phyloP scores from a whole-genome alignment of 257 asterid species.

The Gardenia jasminoides region DNA sequence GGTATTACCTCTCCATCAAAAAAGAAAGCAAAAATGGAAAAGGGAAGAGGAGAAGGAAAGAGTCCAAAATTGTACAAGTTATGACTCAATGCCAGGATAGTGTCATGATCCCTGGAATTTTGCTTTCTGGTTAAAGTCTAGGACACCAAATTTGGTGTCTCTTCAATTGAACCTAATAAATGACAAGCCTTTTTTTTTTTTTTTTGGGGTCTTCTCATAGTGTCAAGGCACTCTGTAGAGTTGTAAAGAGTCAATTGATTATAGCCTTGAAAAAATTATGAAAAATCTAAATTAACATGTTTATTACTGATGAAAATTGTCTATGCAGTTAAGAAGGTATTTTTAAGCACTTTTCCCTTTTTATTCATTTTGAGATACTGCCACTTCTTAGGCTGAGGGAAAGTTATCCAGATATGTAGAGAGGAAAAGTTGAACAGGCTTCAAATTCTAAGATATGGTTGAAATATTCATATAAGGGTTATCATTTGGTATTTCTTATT shows the following conservation, averaged over 20 bases:
- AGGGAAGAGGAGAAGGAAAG: neutral
- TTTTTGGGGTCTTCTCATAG: neutral
- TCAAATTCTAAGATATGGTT: neutral
- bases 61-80: neutral
- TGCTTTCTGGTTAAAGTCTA: neutral
- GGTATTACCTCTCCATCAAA: neutral
- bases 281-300: neutral
- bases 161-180: neutral
- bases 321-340: neutral
- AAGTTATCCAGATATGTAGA: neutral
- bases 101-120: neutral
- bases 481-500: neutral
- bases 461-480: neutral
- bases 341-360: neutral
- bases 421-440: neutral
- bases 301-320: neutral
- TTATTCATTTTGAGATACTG: neutral
- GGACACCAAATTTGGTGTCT: neutral
- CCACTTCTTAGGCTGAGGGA: neutral
- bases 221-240: neutral
- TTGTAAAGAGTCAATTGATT: neutral
- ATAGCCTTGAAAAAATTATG: neutral
- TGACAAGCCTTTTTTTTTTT: neutral
- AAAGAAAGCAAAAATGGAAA: neutral
- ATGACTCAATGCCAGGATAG: neutral